A percentile compares a stretch with the other conserved stretches of the same genome.
phyloP scores from a whole-genome alignment of 73 alveolate genomes.

The Paramecium sexaurelia region DNA sequence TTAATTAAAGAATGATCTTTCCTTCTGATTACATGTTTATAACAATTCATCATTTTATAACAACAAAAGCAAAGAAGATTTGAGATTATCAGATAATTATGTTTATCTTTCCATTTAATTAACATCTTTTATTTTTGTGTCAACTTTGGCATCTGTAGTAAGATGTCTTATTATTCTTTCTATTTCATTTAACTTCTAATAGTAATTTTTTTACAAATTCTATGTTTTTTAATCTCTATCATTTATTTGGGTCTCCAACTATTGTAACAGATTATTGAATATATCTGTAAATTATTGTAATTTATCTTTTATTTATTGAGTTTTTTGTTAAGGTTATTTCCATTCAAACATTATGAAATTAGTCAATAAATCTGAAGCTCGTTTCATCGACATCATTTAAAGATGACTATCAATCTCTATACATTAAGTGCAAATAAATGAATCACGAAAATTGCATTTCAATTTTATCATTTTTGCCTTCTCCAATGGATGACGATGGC shows the following conservation, averaged over 20 bases:
- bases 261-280: slow-evolving; percentile 13
- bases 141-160: neutral
- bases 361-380: slow-evolving; percentile 36
- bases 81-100: neutral
- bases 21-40: neutral
- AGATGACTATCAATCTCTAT: slow-evolving; percentile 1
- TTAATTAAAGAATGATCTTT: neutral
- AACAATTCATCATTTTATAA: slow-evolving; percentile 18
- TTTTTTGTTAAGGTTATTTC: neutral
- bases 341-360: slow-evolving; percentile 19
- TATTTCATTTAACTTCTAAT: slow-evolving; percentile 3
- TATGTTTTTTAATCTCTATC: neutral
- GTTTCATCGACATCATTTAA: slow-evolving; percentile 10
- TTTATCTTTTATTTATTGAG: neutral
- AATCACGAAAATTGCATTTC: slow-evolving; percentile 19
- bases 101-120: neutral
- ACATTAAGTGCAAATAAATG: slow-evolving; percentile 28
- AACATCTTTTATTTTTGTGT: neutral
- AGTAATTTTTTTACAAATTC: neutral
- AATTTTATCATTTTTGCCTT: slow-evolving; percentile 15
- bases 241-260: neutral
- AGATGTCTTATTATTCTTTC: slow-evolving; percentile 31
- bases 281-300: neutral
- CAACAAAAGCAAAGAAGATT: neutral
- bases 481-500: slow-evolving; percentile 27